These are phyloP conservation scores for Corylus americana DNA, from an alignment of 306 rosid genomes.

Conservation along the genomic window DNA sequence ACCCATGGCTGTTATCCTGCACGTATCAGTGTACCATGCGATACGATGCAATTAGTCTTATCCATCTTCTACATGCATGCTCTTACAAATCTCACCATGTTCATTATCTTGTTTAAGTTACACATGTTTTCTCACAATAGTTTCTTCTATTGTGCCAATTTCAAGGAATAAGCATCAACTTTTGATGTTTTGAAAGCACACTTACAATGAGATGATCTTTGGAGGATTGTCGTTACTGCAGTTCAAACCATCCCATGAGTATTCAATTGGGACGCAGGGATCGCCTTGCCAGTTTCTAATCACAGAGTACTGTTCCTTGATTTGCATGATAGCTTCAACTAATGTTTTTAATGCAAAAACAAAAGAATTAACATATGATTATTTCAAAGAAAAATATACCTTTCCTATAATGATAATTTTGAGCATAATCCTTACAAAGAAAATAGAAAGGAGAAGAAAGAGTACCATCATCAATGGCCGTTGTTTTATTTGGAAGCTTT, in stretches of 20 bases:
- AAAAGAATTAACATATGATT: background rate
- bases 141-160: too few relatives aligned
- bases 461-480: background rate
- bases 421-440: too few relatives aligned
- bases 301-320: conserved; percentile 28
- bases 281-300: conserved; percentile 44
- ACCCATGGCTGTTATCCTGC: too few relatives aligned
- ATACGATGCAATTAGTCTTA: too few relatives aligned
- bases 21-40: too few relatives aligned
- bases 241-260: conserved; percentile 33
- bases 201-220: background rate
- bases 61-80: too few relatives aligned
- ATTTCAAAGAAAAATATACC: background rate
- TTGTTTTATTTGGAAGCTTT: background rate
- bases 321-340: conserved; percentile 27
- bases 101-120: too few relatives aligned
- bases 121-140: too few relatives aligned
- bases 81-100: too few relatives aligned
- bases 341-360: background rate
- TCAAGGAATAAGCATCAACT: background rate
- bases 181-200: background rate
- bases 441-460: too few relatives aligned
- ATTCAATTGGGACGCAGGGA: conserved; percentile 33
- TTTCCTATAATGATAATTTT: too few relatives aligned
- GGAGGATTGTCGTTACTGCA: conserved; percentile 22